Base-by-base conservation (phyloP, 495 filamentous ascomycete species). In the Penicillium samsonianum region DNA sequence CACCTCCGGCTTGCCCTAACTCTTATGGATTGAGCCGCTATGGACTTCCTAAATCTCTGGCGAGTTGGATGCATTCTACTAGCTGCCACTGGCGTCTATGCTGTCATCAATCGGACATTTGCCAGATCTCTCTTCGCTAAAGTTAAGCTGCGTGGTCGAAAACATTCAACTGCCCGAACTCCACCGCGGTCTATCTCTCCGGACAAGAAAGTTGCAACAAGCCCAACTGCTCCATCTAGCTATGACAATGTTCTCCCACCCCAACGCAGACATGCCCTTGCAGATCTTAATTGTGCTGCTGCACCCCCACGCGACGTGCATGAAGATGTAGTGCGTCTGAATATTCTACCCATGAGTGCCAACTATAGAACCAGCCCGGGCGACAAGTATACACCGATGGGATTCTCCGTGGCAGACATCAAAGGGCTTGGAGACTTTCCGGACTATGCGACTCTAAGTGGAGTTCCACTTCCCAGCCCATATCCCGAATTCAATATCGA, bases 391-490 rank as follows among this genome's bases (percentile, higher is more conserved):
- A 88, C 83, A 0, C 75, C 83, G 0, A 87, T 78, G 53, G 83
- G 78, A 28, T 81, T 87, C 55, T 87, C 90, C 4, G 75, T 85
- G 2, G 80, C 81, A 22, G 91, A 96, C 55, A 79, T 96, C 67
- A 83, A 84, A 53, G 80, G 79, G 0, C 74, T 95, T 17, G 91
- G 91, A 0, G 82, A 91, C 58, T 95, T 96, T 59, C 91, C 91
- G 1, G 87, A 95, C 62, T 96, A 96, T 72, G 81, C 90, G 33
- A 70, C 76, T 5, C 74, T 96, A 8, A 90, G 86, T 54, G 92
- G 90, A 28, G 88, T 96, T 17, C 90, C 90, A 1, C 69, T 90
- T 33, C 92, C 92, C 0, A 57, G 75, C 12, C 78, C 88, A 0
- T 91, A 90, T 62, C 51, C 50, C 3, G 75, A 84, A n/a, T 90